Evolutionary conservation across 1,284 basidiomycete species (phyloP), one percentile per base, ranked within the genome.

Genomic region (Fomitopsis schrenkii): DNA sequence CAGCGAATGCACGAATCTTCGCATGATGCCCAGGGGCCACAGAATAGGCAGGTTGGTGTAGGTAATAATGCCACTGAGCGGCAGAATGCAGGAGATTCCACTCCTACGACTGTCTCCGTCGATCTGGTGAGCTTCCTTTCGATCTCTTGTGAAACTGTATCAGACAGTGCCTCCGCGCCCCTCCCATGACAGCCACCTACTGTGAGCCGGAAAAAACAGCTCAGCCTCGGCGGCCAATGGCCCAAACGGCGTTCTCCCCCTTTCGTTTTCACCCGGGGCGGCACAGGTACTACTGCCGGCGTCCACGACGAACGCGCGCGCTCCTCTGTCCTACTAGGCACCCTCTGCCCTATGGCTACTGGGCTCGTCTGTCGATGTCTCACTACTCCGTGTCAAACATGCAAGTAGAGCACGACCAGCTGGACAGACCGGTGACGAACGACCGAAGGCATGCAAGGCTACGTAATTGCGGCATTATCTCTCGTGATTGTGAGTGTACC

Each of bases 381-480:
- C 48, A 50, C 28, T 40, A 40, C 38, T 3, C 48, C 22, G 15
- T 22, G 26, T 33, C 19, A 50, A 22, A 22, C 48, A 17, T 50
- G 48, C 48, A 17, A 50, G 48, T 50, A 17, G 28, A 50, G 12
- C 12, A 9, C 12, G 9, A 30, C 48, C 28, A 50, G 28, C 48
- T 33, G 26, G 15, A 50, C 30, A 17, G 22, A 22, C 28, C 26
- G 8, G 48, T 50, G 48, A 50, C 48, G 48, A 50, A 28, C 22
- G 52, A 22, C 52, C 12, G 12, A 17, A 54, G 33, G 15, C 52
- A 19, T 54, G 52, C 26, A 36, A 10, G 36, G 15, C 52, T 54
- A 54, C 52, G 52, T 54, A 54, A 54, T 54, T 54, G n/a, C 52
- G 12, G 33, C 36, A 54, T 54, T 54, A 54, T 54, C 52, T 22